Base-by-base conservation (phyloP, 73 alveolate genomes). In the Paramecium biaurelia region DNA sequence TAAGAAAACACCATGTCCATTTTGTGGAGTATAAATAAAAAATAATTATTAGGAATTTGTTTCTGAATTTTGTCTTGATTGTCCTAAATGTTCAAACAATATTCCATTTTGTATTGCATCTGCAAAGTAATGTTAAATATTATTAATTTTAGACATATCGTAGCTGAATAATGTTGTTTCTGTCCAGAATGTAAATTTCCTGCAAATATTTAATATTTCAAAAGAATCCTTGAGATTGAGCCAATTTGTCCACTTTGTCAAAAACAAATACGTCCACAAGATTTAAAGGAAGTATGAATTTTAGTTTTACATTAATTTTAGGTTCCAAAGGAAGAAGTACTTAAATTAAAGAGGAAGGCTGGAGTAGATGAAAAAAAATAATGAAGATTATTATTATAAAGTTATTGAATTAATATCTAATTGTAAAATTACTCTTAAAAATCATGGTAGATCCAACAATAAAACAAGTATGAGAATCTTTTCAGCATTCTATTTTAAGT, bases 31-130 rank as follows among this genome's bases (percentile, higher is more conserved):
- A 63, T 26, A 63, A 6, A 5, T 63, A 26, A 53, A n/a, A 53
- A 26, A 4, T 63, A 7, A 26, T 30, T 3, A 63, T 23, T 95
- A 94, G 87, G 96, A 93, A 42, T 96, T 95, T 72, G 97, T 97
- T 15, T 97, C 98, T 7, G 99, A 97, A 70, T 95, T 96, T 30
- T 92, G 90, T 58, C 94, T 98, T 4, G 99, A 97, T 58, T 98
- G 99, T 82, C 96, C 95, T 15, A 92, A 95, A 57, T 98, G 99
- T 92, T 97, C 98, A 85, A 98, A 98, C 93, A 94, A 92, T 84
- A 96, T 98, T 20, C 99, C 99, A 23, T 98, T 95, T 92, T 98
- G 99, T 93, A 94, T 97, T 43, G 99, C 99, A 6, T 94, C 99
- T 12, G 99, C 99, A 57, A 98, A 98, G 96, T 89, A 89, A 74